phyloP scores from a whole-genome alignment of 148 eudicot genomes.

The Rhododendron griersonianum region DNA sequence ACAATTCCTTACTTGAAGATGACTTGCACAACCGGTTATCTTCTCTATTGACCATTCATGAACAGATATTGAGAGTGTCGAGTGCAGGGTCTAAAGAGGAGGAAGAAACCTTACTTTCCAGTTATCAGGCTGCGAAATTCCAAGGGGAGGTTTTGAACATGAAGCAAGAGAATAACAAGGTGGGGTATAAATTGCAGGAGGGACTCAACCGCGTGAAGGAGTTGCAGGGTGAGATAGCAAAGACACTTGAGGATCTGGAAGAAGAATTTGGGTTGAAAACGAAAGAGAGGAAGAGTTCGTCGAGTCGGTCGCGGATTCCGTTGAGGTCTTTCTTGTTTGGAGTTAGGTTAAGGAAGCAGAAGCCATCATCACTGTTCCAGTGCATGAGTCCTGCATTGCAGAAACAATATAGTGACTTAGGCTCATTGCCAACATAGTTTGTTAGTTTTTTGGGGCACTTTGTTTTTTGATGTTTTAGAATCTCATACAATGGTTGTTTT shows the following conservation, averaged over 20 bases:
- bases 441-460: neutral
- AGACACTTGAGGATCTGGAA: conserved; percentile 39
- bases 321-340: conserved; percentile 70
- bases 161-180: conserved; percentile 75
- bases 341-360: conserved; percentile 53
- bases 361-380: conserved; percentile 39
- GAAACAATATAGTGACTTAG: conserved; percentile 30
- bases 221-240: conserved; percentile 46
- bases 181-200: conserved; percentile 51
- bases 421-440: neutral
- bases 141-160: conserved; percentile 77
- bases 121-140: conserved; percentile 66
- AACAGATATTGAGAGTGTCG: conserved; percentile 41
- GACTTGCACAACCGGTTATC: conserved; percentile 56
- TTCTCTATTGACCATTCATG: conserved; percentile 51
- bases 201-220: conserved; percentile 46
- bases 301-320: conserved; percentile 46
- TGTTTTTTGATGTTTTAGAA: neutral
- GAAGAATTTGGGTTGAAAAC: conserved; percentile 46
- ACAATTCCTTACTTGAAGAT: conserved; percentile 54
- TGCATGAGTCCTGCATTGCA: conserved; percentile 48
- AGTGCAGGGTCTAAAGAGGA: conserved; percentile 20
- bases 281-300: conserved; percentile 25
- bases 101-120: conserved; percentile 27
- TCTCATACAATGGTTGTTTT: neutral